Conservation (phyloP, 2,329 filamentous ascomycete genomes). For the Aspergillus eucalypticola region DNA sequence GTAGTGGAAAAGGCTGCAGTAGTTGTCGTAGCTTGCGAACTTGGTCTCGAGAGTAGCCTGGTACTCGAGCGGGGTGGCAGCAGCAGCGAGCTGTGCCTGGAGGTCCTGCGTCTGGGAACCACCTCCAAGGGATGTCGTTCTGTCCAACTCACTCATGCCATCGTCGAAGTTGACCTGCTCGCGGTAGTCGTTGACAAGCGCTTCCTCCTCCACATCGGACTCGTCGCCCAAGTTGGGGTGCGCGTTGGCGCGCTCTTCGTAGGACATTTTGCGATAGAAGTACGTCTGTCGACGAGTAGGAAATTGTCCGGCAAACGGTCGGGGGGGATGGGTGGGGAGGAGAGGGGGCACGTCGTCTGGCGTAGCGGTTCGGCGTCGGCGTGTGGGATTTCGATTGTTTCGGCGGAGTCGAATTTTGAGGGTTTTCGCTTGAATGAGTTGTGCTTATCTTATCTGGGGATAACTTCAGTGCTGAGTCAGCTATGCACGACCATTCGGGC, state of each 20-base stretch:
- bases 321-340: constrained; percentile 21
- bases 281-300: constrained; percentile 14
- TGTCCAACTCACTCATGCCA: constrained; percentile 77
- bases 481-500: constrained; percentile 15
- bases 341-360: constrained; percentile 27
- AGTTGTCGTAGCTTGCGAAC: constrained; percentile 98
- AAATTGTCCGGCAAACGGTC: constrained; percentile 22
- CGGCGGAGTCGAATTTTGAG: constrained; percentile 46
- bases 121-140: constrained; percentile 67
- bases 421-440: constrained; percentile 47
- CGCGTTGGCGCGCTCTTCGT: constrained; percentile 46
- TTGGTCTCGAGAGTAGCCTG: constrained; percentile 94
- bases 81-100: constrained; percentile 85
- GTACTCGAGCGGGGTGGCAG: constrained; percentile 93
- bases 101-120: constrained; percentile 83
- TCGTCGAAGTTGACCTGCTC: constrained; percentile 96
- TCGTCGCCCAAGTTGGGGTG: constrained; percentile 65
- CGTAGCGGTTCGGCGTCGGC: constrained; percentile 32
- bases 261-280: constrained; percentile 43
- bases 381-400: constrained; percentile 38
- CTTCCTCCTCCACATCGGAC: constrained; percentile 94
- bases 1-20: constrained; percentile 99
- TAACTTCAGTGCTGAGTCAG: constrained; percentile 33
- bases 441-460: constrained; percentile 50
- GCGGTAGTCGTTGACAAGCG: constrained; percentile 90